phyloP scores from a whole-genome alignment of 495 filamentous ascomycete species.

The Aspergillus wentii region DNA sequence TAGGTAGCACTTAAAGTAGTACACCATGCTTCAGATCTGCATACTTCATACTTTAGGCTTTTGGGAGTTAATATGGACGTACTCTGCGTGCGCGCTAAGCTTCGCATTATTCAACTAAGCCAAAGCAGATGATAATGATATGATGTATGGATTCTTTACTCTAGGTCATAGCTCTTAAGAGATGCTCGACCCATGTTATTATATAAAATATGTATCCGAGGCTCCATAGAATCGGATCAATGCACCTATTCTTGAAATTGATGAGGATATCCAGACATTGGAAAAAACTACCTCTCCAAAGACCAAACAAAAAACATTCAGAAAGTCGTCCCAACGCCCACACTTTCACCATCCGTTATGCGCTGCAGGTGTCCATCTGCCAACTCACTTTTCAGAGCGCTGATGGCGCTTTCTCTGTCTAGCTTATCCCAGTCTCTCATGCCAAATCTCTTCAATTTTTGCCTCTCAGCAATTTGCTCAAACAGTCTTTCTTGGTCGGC shows the following conservation, averaged over 20 bases:
- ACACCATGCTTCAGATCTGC: too few relatives aligned
- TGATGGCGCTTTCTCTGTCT: conserved; percentile 54
- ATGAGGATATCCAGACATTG: neutral
- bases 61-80: too few relatives aligned
- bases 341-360: conserved; percentile 49
- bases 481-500: conserved; percentile 51
- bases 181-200: too few relatives aligned
- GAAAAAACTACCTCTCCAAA: neutral
- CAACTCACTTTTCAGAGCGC: conserved; percentile 54
- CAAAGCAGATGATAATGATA: too few relatives aligned
- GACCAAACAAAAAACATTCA: conserved; percentile 11
- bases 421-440: conserved; percentile 56
- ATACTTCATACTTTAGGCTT: too few relatives aligned
- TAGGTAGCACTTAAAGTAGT: too few relatives aligned
- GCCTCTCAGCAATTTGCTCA: conserved; percentile 50
- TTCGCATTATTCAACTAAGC: too few relatives aligned
- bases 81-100: too few relatives aligned
- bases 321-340: conserved; percentile 39
- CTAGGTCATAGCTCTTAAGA: too few relatives aligned
- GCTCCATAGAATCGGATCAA: conserved; percentile 4
- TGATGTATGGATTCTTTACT: too few relatives aligned
- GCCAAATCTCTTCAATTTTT: conserved; percentile 43
- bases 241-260: neutral
- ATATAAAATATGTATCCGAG: too few relatives aligned
- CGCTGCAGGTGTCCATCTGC: conserved; percentile 57